Conservation (phyloP, 192 early-diverging fungal species). For the Cladochytrium replicatum region DNA sequence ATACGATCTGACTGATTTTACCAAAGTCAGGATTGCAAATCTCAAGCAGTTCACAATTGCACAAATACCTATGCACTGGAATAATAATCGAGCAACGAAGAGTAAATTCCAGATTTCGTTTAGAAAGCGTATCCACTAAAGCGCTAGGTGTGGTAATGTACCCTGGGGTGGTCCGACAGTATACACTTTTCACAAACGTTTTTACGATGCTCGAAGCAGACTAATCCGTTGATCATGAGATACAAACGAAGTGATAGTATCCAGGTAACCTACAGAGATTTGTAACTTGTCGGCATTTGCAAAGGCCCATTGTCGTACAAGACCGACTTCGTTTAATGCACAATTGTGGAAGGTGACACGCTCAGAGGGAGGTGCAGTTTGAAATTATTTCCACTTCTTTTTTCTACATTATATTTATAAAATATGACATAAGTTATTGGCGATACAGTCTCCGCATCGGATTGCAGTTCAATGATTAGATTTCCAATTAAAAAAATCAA, state of each 20-base stretch:
- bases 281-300: constrained; percentile 44
- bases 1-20: constrained; percentile 43
- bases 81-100: not conserved
- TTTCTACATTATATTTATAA: too few species aligned
- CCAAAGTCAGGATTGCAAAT: too few species aligned
- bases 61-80: not conserved
- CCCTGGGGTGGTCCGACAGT: constrained; percentile 27
- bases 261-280: constrained; percentile 27
- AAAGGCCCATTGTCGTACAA: constrained; percentile 42
- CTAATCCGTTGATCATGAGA: not conserved
- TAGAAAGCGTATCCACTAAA: constrained; percentile 10
- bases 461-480: too few species aligned
- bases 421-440: too few species aligned
- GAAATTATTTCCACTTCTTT: too few species aligned
- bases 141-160: constrained; percentile 14
- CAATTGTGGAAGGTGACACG: too few species aligned
- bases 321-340: too few species aligned
- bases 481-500: too few species aligned
- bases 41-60: constrained; percentile 1
- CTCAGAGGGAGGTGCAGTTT: too few species aligned
- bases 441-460: too few species aligned
- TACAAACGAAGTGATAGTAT: not conserved
- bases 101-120: not conserved
- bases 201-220: constrained; percentile 45
- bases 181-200: constrained; percentile 52